phyloP scores from a whole-genome alignment of 768 basidiomycete genomes.

The Serendipita indica region DNA sequence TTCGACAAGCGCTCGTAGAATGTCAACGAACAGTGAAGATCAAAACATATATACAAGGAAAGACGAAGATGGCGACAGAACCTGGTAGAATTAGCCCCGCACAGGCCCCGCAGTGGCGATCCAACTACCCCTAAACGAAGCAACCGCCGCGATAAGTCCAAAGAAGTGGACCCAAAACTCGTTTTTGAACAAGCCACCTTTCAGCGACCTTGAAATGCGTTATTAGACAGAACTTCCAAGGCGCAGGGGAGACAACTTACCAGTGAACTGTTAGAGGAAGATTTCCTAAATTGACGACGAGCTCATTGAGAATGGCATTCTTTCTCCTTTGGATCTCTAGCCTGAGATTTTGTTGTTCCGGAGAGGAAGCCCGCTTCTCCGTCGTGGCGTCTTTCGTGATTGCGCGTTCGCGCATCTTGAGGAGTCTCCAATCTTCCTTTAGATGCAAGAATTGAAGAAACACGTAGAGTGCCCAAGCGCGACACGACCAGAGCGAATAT shows the following conservation, averaged over 20 bases:
- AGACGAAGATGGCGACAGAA: not conserved
- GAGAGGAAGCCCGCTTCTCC: conserved; percentile 17
- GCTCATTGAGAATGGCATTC: conserved; percentile 56
- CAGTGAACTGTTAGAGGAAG: conserved; percentile 78
- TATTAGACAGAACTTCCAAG: not conserved
- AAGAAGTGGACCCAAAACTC: conserved; percentile 38
- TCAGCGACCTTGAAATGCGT: conserved; percentile 39
- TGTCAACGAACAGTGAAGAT: not conserved
- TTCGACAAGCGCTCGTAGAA: too few species aligned
- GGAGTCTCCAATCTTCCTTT: conserved; percentile 46
- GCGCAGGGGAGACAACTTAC: conserved; percentile 27
- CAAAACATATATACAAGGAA: not conserved
- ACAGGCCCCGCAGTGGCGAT: conserved; percentile 42
- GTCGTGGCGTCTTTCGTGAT: conserved; percentile 25
- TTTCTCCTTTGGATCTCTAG: conserved; percentile 27
- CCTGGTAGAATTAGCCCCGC: too few species aligned
- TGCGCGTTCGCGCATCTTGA: conserved; percentile 38
- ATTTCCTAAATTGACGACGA: conserved; percentile 57
- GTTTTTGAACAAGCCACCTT: conserved; percentile 49
- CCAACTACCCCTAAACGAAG: conserved; percentile 58
- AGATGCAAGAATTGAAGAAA: conserved; percentile 63
- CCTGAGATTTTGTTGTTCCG: not conserved
- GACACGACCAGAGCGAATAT: conserved; percentile 45
- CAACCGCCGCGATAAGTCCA: conserved; percentile 36
- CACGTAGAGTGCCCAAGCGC: conserved; percentile 72